Percentiles rank a stretch among this genome's conserved stretches.
phyloP scores from a whole-genome alignment of 1,284 basidiomycete species.

The Anthracocystis walkeri region DNA sequence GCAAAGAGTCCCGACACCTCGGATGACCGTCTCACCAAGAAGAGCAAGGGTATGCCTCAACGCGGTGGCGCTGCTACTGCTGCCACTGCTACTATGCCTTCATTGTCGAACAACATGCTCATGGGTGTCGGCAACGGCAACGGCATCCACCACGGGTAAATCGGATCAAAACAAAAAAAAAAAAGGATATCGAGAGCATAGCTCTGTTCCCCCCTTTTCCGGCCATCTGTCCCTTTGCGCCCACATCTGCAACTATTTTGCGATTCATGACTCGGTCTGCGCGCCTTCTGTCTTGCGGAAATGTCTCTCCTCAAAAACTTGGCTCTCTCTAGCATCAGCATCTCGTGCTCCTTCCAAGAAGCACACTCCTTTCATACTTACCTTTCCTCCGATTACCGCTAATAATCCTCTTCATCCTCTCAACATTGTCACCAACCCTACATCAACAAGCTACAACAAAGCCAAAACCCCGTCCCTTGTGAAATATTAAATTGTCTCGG shows the following conservation, averaged over 20 bases:
- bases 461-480: not conserved
- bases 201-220: not conserved
- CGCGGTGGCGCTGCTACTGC: conserved; percentile 11
- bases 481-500: conserved; percentile 2
- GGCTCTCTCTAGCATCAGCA: conserved; percentile 4
- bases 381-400: not conserved
- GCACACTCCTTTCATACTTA: not conserved
- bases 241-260: not conserved
- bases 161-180: not conserved
- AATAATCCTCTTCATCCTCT: not conserved
- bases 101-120: conserved; percentile 46
- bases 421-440: not conserved
- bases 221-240: not conserved
- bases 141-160: conserved; percentile 45
- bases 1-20: conserved; percentile 48
- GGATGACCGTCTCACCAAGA: conserved; percentile 46
- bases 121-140: conserved; percentile 49
- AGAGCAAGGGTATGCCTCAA: conserved; percentile 44
- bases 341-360: not conserved
- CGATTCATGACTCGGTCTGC: not conserved
- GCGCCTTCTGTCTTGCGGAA: not conserved
- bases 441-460: not conserved
- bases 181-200: no score
- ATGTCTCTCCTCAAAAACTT: not conserved
- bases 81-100: conserved; percentile 31